phyloP scores from a whole-genome alignment of 2,329 filamentous ascomycete genomes.

The Penicillium hordei region DNA sequence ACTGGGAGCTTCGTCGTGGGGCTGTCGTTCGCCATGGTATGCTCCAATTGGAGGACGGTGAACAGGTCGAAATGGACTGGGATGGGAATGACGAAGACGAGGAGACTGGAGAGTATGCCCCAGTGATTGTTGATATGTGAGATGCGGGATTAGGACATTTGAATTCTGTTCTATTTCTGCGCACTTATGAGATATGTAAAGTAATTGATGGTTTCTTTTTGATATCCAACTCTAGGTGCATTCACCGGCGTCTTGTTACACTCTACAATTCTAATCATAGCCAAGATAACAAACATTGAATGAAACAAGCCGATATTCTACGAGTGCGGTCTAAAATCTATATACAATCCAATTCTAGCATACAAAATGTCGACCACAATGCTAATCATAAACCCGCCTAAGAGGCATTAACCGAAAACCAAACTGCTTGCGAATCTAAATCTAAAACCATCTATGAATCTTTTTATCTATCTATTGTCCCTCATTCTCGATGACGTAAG shows the following conservation, averaged over 20 bases:
- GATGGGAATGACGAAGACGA: conserved; percentile 63
- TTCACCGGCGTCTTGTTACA: background rate
- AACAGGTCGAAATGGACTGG: conserved; percentile 60
- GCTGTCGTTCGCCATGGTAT: conserved; percentile 57
- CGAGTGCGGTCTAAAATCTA: conserved; percentile 6
- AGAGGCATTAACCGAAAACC: background rate
- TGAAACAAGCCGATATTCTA: background rate
- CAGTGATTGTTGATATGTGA: conserved; percentile 55
- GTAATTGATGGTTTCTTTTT: background rate
- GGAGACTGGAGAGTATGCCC: conserved; percentile 65
- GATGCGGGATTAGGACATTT: conserved; percentile 25
- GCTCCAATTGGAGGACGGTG: conserved; percentile 63
- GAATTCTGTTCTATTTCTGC: background rate
- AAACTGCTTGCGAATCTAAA: background rate
- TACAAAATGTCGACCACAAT: background rate
- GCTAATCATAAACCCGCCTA: background rate
- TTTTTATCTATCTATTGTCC: conserved; percentile 25
- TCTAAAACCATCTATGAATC: background rate
- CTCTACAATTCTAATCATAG: background rate
- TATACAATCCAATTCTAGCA: conserved; percentile 5
- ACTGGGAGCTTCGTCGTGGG: conserved; percentile 57
- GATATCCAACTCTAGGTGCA: background rate
- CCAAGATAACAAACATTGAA: background rate
- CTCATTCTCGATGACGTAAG: conserved; percentile 65
- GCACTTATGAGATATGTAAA: background rate